Conservation (phyloP, 768 basidiomycete species). For the Mycena olivaceomarginata region DNA sequence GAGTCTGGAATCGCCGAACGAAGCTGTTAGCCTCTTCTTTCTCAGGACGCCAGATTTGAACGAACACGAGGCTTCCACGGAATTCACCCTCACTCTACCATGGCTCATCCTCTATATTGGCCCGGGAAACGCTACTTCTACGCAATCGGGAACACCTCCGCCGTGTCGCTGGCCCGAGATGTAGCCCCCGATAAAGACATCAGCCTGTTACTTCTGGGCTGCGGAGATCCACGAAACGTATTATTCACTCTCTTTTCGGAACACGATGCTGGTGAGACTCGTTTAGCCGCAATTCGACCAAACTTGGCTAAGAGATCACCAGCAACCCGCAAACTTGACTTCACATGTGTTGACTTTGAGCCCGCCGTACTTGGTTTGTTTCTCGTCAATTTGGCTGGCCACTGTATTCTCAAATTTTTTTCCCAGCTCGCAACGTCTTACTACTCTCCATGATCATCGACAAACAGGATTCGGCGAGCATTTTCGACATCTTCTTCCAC, state of each 20-base stretch:
- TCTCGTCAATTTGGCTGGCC: not conserved
- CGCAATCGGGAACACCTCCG: constrained; percentile 77
- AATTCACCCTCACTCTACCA: constrained; percentile 41
- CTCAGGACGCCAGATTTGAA: too few relatives aligned
- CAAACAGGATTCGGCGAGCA: constrained; percentile 39
- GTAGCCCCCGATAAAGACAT: constrained; percentile 68
- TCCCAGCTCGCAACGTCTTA: constrained; percentile 68
- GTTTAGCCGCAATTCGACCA: not conserved
- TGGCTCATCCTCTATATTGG: constrained; percentile 68
- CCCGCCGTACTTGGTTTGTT: constrained; percentile 66
- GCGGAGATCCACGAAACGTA: constrained; percentile 75
- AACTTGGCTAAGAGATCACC: constrained; percentile 3
- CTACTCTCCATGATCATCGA: constrained; percentile 66
- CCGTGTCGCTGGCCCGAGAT: constrained; percentile 68
- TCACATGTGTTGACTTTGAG: constrained; percentile 68
- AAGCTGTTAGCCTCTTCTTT: too few relatives aligned
- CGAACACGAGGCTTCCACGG: not conserved
- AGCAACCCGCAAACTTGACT: constrained; percentile 61
- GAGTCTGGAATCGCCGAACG: too few relatives aligned
- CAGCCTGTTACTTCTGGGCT: constrained; percentile 70
- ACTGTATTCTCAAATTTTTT: not conserved
- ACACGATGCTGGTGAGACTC: constrained; percentile 47
- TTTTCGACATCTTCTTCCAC: constrained; percentile 71
- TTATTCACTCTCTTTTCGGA: constrained; percentile 67
- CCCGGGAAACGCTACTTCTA: constrained; percentile 71